Conservation (phyloP, 1,284 basidiomycete species). For the Malassezia caprae region DNA sequence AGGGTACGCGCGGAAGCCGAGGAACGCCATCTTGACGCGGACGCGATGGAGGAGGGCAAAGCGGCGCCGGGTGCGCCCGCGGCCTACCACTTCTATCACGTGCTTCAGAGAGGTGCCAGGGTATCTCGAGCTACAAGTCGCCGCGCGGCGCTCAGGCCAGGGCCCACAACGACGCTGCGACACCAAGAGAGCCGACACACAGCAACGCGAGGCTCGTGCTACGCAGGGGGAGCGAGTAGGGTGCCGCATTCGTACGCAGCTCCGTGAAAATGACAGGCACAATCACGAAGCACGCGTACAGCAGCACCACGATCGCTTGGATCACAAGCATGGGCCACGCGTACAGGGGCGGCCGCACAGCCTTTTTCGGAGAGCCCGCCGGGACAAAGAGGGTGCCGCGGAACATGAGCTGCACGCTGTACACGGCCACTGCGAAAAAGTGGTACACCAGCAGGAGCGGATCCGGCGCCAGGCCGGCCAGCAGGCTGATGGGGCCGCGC, state of each 20-base stretch:
- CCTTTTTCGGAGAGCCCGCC: background rate
- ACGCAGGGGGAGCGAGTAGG: background rate
- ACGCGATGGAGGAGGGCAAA: slow-evolving; percentile 3
- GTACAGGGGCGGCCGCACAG: slow-evolving; percentile 11
- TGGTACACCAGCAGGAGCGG: slow-evolving; percentile 72
- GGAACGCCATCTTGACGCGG: slow-evolving; percentile 27
- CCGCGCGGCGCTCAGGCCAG: background rate
- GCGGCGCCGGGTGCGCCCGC: slow-evolving; percentile 1
- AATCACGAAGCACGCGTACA: slow-evolving; percentile 43
- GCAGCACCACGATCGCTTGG: slow-evolving; percentile 34
- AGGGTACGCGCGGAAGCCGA: slow-evolving; percentile 44
- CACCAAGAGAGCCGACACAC: background rate
- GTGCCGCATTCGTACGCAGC: slow-evolving; percentile 24
- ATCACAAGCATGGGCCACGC: slow-evolving; percentile 32
- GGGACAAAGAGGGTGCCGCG: slow-evolving; percentile 43
- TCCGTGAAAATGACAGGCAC: slow-evolving; percentile 45
- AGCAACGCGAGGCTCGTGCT: background rate
- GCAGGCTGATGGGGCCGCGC: slow-evolving; percentile 62
- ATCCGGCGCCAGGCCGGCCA: slow-evolving; percentile 58
- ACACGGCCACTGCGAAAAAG: slow-evolving; percentile 91
- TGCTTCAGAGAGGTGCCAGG: slow-evolving; percentile 15
- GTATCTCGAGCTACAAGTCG: slow-evolving; percentile 9
- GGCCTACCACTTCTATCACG: slow-evolving; percentile 2
- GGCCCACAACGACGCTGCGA: background rate
- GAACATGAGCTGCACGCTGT: slow-evolving; percentile 78